Evolutionary conservation across 257 asterid genomes (phyloP).

Genomic region (Solanum pennellii): DNA sequence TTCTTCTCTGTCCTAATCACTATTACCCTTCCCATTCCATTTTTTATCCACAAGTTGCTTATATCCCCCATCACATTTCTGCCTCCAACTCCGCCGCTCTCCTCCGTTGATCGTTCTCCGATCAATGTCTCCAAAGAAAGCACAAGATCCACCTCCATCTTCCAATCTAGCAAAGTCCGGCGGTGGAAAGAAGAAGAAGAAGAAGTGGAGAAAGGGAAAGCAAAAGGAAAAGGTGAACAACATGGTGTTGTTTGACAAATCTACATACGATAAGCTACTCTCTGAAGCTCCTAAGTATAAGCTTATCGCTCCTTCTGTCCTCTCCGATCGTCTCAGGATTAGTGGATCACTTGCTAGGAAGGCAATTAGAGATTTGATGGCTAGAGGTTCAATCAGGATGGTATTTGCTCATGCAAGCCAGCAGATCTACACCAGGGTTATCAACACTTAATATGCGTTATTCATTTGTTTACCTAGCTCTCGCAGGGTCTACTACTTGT

Average conservation of each 20-base stretch:
- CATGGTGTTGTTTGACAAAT: conserved; percentile 77
- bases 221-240: conserved; percentile 97
- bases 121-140: conserved; percentile 72
- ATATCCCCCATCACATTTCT: background rate
- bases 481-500: background rate
- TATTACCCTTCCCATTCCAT: too few relatives aligned
- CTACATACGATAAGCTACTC: conserved; percentile 70
- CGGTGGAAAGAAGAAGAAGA: conserved; percentile 93
- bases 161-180: conserved; percentile 88
- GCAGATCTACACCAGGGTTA: conserved; percentile 80
- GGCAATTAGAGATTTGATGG: conserved; percentile 69
- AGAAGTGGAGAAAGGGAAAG: conserved; percentile 78
- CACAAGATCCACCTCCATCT: conserved; percentile 75
- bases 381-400: conserved; percentile 55
- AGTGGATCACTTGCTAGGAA: conserved; percentile 82
- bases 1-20: too few relatives aligned
- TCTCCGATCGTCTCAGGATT: conserved; percentile 84
- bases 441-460: conserved; percentile 44
- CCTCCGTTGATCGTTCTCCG: background rate
- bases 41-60: too few relatives aligned
- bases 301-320: conserved; percentile 84
- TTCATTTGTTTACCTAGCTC: background rate
- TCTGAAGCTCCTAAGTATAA: conserved; percentile 82
- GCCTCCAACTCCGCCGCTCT: background rate
- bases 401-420: conserved; percentile 82